These are phyloP conservation scores for Sporothrix pallida DNA, from an alignment of 2,329 filamentous ascomycete species.

Conservation along the genomic window DNA sequence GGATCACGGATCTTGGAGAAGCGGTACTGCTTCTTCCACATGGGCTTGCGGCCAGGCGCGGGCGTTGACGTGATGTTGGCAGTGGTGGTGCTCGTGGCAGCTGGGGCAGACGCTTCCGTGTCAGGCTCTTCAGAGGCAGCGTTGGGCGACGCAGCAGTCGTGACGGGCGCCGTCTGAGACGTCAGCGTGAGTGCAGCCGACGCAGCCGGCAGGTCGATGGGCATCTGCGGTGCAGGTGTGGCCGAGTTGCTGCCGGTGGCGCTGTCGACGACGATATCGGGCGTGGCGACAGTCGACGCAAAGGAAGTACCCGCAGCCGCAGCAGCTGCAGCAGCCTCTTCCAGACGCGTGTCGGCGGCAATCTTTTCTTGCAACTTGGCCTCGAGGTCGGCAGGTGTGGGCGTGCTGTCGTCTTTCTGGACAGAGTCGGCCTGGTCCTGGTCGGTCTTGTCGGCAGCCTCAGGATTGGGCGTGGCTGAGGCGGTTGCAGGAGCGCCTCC, in stretches of 20 bases:
- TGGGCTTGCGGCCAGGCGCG: constrained; percentile 35
- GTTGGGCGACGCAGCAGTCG: constrained; percentile 14
- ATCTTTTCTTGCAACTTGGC: constrained; percentile 31
- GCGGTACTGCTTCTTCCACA: constrained; percentile 49
- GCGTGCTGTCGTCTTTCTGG: not conserved
- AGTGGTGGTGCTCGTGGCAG: not conserved
- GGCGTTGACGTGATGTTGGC: not conserved
- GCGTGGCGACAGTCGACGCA: constrained; percentile 9
- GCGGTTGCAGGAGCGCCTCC: not conserved
- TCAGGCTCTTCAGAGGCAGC: not conserved
- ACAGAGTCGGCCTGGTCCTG: constrained; percentile 2
- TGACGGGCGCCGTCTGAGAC: not conserved
- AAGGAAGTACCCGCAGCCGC: constrained; percentile 10
- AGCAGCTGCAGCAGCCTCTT: constrained; percentile 25
- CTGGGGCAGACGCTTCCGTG: not conserved
- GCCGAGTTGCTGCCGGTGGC: constrained; percentile 10
- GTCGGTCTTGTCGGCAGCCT: not conserved
- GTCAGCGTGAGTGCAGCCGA: not conserved
- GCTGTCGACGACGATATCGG: constrained; percentile 30
- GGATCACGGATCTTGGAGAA: constrained; percentile 60
- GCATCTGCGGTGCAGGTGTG: not conserved
- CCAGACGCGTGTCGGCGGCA: constrained; percentile 32
- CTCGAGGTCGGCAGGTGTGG: constrained; percentile 29
- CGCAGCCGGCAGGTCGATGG: not conserved
- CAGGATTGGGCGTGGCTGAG: constrained; percentile 13